These are phyloP conservation scores for Pontederia crassipes DNA, from an alignment of 176 grass and related monocot species.

Conservation along the genomic window DNA sequence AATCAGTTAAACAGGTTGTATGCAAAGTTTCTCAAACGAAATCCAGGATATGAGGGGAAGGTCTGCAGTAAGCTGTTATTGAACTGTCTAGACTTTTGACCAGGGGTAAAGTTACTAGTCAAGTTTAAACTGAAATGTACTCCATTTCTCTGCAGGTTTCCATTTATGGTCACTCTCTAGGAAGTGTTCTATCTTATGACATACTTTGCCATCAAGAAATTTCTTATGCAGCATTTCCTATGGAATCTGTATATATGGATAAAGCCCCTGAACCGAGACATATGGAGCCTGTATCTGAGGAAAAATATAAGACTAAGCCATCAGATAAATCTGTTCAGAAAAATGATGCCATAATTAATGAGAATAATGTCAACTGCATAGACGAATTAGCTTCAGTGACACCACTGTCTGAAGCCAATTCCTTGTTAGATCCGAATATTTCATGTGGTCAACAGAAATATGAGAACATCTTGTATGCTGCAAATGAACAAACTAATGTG, in stretches of 20 bases:
- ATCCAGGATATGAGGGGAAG: conserved; percentile 92
- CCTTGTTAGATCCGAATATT: conserved; percentile 20
- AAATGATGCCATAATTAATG: conserved; percentile 14
- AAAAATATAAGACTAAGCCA: conserved; percentile 26
- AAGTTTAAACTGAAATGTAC: background rate
- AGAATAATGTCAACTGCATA: conserved; percentile 11
- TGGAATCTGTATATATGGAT: conserved; percentile 43
- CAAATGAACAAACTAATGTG: background rate
- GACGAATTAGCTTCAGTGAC: conserved; percentile 12
- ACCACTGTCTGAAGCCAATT: conserved; percentile 3
- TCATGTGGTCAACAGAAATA: conserved; percentile 20
- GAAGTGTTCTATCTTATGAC: conserved; percentile 92
- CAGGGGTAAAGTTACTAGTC: background rate
- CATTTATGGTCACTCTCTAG: conserved; percentile 90
- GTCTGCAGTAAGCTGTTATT: conserved; percentile 20
- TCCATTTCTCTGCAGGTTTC: conserved; percentile 48
- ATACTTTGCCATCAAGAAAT: conserved; percentile 96
- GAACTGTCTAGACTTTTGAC: background rate
- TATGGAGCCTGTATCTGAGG: conserved; percentile 5
- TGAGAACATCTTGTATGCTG: conserved; percentile 12
- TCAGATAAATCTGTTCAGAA: background rate
- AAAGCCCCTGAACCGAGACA: background rate
- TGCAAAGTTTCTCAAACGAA: conserved; percentile 89
- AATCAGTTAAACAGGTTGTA: conserved; percentile 81
- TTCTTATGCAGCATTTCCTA: conserved; percentile 40